Evolutionary conservation across 257 asterid genomes (phyloP).

Genomic region (Solanum chiquidenum): DNA sequence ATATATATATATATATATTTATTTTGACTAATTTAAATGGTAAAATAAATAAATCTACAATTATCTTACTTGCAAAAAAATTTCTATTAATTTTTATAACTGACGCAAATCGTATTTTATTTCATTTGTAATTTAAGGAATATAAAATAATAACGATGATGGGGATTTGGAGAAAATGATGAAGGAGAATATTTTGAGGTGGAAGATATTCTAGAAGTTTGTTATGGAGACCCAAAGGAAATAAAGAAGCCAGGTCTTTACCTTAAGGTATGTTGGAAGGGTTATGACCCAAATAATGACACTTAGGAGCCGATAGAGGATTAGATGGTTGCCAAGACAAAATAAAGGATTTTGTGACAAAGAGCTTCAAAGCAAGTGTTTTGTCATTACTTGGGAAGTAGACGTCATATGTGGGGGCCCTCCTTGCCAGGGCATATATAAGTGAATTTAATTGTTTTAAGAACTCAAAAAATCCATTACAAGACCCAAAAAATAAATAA

Average conservation of each 20-base stretch:
- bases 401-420: conserved; percentile 91
- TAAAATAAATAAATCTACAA: too few relatives aligned
- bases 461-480: conserved; percentile 33
- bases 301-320: conserved; percentile 80
- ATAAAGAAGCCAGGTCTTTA: conserved; percentile 14
- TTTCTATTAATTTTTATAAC: too few relatives aligned
- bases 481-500: conserved; percentile 53
- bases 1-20: too few relatives aligned
- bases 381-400: conserved; percentile 65
- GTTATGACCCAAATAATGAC: conserved; percentile 57
- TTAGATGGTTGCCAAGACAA: conserved; percentile 49
- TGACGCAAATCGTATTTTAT: too few relatives aligned
- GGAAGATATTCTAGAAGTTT: conserved; percentile 27
- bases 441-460: conserved; percentile 75
- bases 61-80: too few relatives aligned
- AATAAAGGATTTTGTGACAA: conserved; percentile 42
- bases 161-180: conserved; percentile 15
- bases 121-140: too few relatives aligned
- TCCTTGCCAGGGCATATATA: conserved; percentile 60
- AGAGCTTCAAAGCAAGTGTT: conserved; percentile 29
- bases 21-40: too few relatives aligned
- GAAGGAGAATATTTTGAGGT: conserved; percentile 53
- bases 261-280: conserved; percentile 74
- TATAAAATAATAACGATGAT: background rate
- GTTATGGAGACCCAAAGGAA: conserved; percentile 41